phyloP scores from a whole-genome alignment of 345 rosid species.

The Balakata baccata region DNA sequence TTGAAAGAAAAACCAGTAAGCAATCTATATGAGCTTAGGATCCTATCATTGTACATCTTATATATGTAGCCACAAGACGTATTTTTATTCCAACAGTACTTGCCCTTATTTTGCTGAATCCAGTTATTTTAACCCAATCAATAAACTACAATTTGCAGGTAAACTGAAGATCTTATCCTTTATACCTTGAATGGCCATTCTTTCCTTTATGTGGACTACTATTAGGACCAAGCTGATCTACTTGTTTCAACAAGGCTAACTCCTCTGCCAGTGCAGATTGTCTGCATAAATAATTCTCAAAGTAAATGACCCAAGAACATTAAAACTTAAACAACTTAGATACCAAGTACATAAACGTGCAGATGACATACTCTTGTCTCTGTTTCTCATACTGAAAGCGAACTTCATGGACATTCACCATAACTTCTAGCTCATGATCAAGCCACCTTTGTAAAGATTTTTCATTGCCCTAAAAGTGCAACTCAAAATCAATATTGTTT shows the following conservation, averaged over 20 bases:
- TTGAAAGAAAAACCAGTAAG: slow-evolving; percentile 16
- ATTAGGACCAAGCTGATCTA: slow-evolving; percentile 72
- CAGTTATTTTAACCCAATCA: not conserved
- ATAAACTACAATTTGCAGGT: not conserved
- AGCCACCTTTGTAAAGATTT: slow-evolving; percentile 91
- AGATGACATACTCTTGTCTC: slow-evolving; percentile 77
- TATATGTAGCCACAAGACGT: not conserved
- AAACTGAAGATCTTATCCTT: not conserved
- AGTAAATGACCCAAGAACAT: slow-evolving; percentile 1
- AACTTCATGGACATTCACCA: slow-evolving; percentile 98
- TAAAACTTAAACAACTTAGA: not conserved
- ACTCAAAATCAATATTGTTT: slow-evolving; percentile 6
- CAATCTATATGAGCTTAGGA: not conserved
- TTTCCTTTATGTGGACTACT: slow-evolving; percentile 87
- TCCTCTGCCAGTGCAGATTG: slow-evolving; percentile 93
- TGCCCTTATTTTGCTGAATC: not conserved
- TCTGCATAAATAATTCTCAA: slow-evolving; percentile 38
- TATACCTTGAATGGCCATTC: slow-evolving; percentile 12
- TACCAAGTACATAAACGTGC: not conserved
- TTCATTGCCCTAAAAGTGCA: slow-evolving; percentile 62
- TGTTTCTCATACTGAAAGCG: slow-evolving; percentile 95
- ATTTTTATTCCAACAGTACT: not conserved
- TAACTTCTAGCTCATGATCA: slow-evolving; percentile 94
- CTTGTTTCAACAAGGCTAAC: slow-evolving; percentile 81
- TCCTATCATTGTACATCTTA: not conserved